phyloP scores from a whole-genome alignment of 2,329 filamentous ascomycete genomes.

The Didymella pinodella region DNA sequence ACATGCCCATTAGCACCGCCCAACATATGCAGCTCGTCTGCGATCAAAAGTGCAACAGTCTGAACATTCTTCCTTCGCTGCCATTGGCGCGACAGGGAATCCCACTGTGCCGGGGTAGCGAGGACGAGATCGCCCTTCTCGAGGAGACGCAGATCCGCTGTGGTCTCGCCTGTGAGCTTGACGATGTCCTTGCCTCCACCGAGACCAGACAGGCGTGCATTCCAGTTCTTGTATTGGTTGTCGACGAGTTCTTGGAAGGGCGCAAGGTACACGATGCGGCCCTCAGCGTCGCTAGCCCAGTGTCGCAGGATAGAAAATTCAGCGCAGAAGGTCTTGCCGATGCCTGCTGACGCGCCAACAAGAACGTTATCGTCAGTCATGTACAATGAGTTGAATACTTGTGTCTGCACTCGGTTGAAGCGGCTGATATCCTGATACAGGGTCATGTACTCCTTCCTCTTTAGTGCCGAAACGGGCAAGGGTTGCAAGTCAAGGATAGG shows the following conservation, averaged over 20 bases:
- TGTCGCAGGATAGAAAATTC: conserved; percentile 91
- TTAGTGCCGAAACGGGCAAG: conserved; percentile 85
- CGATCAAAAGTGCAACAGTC: conserved; percentile 87
- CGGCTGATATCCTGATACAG: conserved; percentile 84
- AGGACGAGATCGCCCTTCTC: conserved; percentile 88
- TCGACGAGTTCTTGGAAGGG: conserved; percentile 95
- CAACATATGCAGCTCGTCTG: conserved; percentile 93
- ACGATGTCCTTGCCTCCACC: conserved; percentile 87
- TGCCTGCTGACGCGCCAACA: conserved; percentile 89
- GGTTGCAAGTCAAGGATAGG: conserved; percentile 91
- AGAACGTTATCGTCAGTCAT: conserved; percentile 93
- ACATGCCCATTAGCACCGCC: conserved; percentile 86
- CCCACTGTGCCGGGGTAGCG: conserved; percentile 94
- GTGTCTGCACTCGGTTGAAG: conserved; percentile 98
- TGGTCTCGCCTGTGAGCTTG: conserved; percentile 92
- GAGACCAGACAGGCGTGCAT: conserved; percentile 74
- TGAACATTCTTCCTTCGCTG: conserved; percentile 95
- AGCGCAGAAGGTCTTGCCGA: conserved; percentile 95
- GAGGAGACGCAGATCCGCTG: conserved; percentile 86
- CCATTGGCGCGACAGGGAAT: conserved; percentile 94
- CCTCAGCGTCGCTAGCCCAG: conserved; percentile 76
- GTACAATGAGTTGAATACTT: conserved; percentile 93
- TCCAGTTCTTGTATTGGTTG: conserved; percentile 82
- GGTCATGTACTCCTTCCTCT: conserved; percentile 80
- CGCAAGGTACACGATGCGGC: conserved; percentile 90